These are phyloP conservation scores for Strigomonas galati DNA, from an alignment of 208 protist species.

Conservation along the genomic window DNA sequence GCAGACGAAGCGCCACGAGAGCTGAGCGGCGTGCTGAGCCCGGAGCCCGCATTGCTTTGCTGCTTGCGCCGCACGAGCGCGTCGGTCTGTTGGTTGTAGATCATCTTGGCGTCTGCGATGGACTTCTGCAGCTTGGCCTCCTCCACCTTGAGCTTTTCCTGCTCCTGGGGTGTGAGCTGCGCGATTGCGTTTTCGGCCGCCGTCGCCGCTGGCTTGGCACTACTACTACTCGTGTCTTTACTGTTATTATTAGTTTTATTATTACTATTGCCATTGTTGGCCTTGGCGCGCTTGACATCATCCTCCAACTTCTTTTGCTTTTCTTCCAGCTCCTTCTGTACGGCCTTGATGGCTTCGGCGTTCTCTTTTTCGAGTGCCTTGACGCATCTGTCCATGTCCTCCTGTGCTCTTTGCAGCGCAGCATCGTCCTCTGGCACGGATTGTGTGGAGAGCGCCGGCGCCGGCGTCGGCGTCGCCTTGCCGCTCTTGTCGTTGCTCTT, in stretches of 20 bases:
- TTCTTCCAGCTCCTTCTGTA: slow-evolving; percentile 20
- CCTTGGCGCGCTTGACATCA: slow-evolving; percentile 12
- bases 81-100: slow-evolving; percentile 39
- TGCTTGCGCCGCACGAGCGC: slow-evolving; percentile 23
- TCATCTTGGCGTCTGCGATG: slow-evolving; percentile 16
- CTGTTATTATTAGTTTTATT: no score
- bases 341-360: slow-evolving; percentile 14
- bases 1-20: neutral
- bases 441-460: no score
- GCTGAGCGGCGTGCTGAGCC: neutral
- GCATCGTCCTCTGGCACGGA: neutral
- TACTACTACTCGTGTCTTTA: neutral
- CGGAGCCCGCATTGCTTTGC: neutral
- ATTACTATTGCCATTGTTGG: slow-evolving; percentile 4
- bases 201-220: neutral
- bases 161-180: slow-evolving; percentile 17
- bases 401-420: neutral
- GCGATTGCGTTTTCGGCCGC: neutral
- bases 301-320: slow-evolving; percentile 18
- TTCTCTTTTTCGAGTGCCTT: slow-evolving; percentile 16
- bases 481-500: neutral
- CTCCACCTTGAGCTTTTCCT: slow-evolving; percentile 28
- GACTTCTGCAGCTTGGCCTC: slow-evolving; percentile 30
- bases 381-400: neutral
- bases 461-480: neutral